These are phyloP conservation scores for Trametes sp. DNA, from an alignment of 1,284 basidiomycete species.

Conservation along the genomic window DNA sequence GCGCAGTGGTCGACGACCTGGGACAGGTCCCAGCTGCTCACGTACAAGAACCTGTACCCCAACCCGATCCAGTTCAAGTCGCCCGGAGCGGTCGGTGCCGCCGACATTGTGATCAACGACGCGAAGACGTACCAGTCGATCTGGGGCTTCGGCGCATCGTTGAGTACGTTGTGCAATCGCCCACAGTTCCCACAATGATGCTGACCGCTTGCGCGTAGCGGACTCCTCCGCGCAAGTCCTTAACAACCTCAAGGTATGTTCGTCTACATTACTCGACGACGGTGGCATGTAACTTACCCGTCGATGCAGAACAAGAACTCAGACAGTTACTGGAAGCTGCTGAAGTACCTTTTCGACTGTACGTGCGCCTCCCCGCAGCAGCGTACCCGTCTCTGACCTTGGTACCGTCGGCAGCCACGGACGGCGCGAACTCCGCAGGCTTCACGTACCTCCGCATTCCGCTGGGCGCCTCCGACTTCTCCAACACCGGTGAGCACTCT, in stretches of 20 bases:
- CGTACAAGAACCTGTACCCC: slow-evolving; percentile 39
- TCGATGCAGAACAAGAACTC: slow-evolving; percentile 46
- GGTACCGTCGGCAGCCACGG: slow-evolving; percentile 45
- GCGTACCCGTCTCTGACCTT: slow-evolving; percentile 2
- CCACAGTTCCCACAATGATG: neutral
- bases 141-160: slow-evolving; percentile 54
- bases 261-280: neutral
- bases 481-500: slow-evolving; percentile 33
- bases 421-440: slow-evolving; percentile 54
- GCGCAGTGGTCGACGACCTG: slow-evolving; percentile 48
- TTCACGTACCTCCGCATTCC: slow-evolving; percentile 57
- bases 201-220: slow-evolving; percentile 39
- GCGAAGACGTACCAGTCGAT: slow-evolving; percentile 52
- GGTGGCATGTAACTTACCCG: neutral
- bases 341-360: slow-evolving; percentile 56
- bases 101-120: slow-evolving; percentile 54
- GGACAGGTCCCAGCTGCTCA: slow-evolving; percentile 45
- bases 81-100: slow-evolving; percentile 50
- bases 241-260: slow-evolving; percentile 52
- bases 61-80: slow-evolving; percentile 48
- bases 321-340: slow-evolving; percentile 52
- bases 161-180: slow-evolving; percentile 44
- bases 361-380: slow-evolving; percentile 19
- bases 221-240: slow-evolving; percentile 58
- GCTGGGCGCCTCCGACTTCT: slow-evolving; percentile 59